Conservation (phyloP, 2,329 filamentous ascomycete genomes). For the Fusarium algeriense region DNA sequence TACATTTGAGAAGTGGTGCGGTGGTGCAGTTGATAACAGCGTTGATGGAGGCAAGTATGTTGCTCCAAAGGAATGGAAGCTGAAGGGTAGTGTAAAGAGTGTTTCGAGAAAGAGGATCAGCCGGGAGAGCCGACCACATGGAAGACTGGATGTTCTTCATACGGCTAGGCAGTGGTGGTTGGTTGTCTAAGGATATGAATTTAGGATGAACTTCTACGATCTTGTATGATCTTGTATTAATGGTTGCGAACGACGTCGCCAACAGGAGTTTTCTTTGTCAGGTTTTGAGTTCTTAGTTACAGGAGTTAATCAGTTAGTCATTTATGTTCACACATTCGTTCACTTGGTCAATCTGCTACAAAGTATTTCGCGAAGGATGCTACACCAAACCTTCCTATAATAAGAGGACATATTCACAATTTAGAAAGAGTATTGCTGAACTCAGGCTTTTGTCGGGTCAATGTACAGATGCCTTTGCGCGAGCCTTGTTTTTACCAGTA, state of each 20-base stretch:
- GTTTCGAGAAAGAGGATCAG: neutral
- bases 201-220: neutral
- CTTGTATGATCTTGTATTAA: neutral
- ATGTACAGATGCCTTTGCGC: too few species aligned
- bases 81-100: constrained; percentile 30
- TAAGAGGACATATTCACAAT: too few species aligned
- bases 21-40: constrained; percentile 25
- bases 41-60: constrained; percentile 38
- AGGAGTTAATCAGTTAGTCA: too few species aligned
- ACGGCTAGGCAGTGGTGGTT: constrained; percentile 39
- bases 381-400: too few species aligned
- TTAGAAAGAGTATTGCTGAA: too few species aligned
- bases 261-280: neutral
- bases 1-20: constrained; percentile 41
- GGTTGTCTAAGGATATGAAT: constrained; percentile 7
- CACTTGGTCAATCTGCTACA: too few species aligned
- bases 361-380: too few species aligned
- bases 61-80: constrained; percentile 31
- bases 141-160: constrained; percentile 31
- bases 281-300: neutral
- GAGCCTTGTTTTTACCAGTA: too few species aligned
- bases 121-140: constrained; percentile 1
- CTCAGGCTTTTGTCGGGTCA: too few species aligned
- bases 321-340: too few species aligned
- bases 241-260: neutral